Conservation (phyloP, 352 stramenopile genomes). For the Globisporangium canariense region DNA sequence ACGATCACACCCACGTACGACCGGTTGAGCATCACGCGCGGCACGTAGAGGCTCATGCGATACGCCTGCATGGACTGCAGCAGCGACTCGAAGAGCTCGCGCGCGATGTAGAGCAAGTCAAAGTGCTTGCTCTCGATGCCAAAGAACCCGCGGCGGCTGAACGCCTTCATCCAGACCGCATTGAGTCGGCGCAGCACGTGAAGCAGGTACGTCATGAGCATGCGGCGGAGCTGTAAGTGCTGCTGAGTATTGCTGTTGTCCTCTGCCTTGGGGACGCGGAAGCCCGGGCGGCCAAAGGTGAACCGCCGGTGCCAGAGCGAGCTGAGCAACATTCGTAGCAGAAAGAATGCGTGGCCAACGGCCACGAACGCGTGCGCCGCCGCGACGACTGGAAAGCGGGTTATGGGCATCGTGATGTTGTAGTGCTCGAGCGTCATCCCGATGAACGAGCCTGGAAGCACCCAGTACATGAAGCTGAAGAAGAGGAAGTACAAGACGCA, state of each 20-base stretch:
- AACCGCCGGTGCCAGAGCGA: conserved; percentile 6
- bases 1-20: conserved; percentile 19
- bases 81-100: conserved; percentile 23
- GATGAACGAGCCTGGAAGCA: conserved; percentile 3
- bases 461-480: conserved; percentile 10
- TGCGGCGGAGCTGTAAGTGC: background rate
- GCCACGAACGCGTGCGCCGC: conserved; percentile 7
- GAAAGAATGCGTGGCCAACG: conserved; percentile 11
- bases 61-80: conserved; percentile 31
- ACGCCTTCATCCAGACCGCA: conserved; percentile 2
- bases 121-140: conserved; percentile 24
- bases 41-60: conserved; percentile 17
- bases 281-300: conserved; percentile 9
- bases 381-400: conserved; percentile 5
- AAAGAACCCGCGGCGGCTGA: conserved; percentile 16
- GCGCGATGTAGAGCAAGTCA: conserved; percentile 18
- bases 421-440: conserved; percentile 12
- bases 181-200: background rate
- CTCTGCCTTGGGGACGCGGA: conserved; percentile 2
- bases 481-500: conserved; percentile 12
- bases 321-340: conserved; percentile 16
- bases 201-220: background rate
- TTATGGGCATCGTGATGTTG: conserved; percentile 5
- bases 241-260: background rate
- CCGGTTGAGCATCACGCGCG: conserved; percentile 15